Evolutionary conservation across 2,329 filamentous ascomycete species (phyloP).

Genomic region (Aotearoamyces nothofagi): DNA sequence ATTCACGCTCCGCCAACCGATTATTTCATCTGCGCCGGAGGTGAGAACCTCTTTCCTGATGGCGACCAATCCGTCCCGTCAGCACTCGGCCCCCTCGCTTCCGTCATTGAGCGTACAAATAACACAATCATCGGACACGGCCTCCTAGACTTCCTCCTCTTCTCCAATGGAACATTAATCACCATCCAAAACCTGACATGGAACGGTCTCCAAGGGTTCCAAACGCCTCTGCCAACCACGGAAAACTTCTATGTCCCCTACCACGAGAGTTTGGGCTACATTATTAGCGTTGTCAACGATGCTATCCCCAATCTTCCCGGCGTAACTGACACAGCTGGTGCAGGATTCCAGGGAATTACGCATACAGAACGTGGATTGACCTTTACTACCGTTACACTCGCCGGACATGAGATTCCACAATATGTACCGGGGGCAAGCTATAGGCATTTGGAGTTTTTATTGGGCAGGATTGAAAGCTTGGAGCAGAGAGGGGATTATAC

Average conservation of each 20-base stretch:
- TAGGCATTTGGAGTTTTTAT: constrained; percentile 43
- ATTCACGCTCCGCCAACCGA: constrained; percentile 37
- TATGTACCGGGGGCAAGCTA: constrained; percentile 42
- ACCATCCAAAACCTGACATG: constrained; percentile 61
- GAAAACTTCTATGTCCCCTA: constrained; percentile 16
- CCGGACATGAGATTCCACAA: constrained; percentile 38
- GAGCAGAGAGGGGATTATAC: constrained; percentile 13
- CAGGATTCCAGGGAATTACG: constrained; percentile 28
- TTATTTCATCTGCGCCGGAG: constrained; percentile 36
- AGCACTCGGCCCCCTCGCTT: constrained; percentile 34
- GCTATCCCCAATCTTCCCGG: constrained; percentile 6
- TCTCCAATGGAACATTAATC: constrained; percentile 46
- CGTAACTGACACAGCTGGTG: constrained; percentile 14
- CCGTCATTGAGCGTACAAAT: constrained; percentile 45
- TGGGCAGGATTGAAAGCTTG: constrained; percentile 39
- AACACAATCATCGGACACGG: constrained; percentile 47
- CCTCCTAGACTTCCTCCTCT: constrained; percentile 43
- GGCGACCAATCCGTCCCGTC: constrained; percentile 32
- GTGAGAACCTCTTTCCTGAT: constrained; percentile 27
- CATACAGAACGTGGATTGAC: constrained; percentile 50
- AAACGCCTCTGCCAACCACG: constrained; percentile 13
- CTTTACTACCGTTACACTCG: constrained; percentile 35
- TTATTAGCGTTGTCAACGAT: constrained; percentile 17
- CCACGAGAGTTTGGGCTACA: constrained; percentile 35
- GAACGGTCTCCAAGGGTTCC: constrained; percentile 50